These are phyloP conservation scores for Penicillium janthinellum DNA, from an alignment of 2,329 filamentous ascomycete genomes.

Conservation along the genomic window DNA sequence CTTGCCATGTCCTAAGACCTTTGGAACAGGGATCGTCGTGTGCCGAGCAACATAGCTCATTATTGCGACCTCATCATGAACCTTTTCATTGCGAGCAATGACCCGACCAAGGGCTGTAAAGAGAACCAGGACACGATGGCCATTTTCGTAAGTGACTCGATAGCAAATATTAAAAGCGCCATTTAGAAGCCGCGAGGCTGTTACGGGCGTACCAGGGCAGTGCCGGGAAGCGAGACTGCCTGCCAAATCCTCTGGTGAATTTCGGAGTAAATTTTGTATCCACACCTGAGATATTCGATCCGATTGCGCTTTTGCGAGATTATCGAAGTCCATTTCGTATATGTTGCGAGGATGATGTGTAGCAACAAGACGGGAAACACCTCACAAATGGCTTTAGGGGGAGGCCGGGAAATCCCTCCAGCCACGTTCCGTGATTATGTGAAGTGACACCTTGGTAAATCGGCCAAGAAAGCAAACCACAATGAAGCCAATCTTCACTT, in stretches of 20 bases:
- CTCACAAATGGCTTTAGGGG: too few species aligned
- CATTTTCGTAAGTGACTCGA: slow-evolving; percentile 31
- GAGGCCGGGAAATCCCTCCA: too few species aligned
- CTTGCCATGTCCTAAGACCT: slow-evolving; percentile 24
- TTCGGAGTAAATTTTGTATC: slow-evolving; percentile 26
- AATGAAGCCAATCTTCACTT: too few species aligned
- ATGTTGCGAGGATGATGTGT: neutral
- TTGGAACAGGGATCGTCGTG: slow-evolving; percentile 30
- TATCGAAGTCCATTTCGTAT: slow-evolving; percentile 28
- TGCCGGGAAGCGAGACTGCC: slow-evolving; percentile 27
- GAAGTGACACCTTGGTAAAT: too few species aligned
- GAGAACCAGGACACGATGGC: slow-evolving; percentile 28
- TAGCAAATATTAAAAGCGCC: slow-evolving; percentile 38
- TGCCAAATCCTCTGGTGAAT: slow-evolving; percentile 28
- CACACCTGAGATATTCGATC: slow-evolving; percentile 24
- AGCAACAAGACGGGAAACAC: too few species aligned
- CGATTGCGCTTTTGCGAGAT: slow-evolving; percentile 25
- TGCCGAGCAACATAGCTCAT: slow-evolving; percentile 30
- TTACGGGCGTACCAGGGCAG: slow-evolving; percentile 20
- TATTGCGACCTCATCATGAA: slow-evolving; percentile 30
- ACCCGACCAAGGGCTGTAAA: slow-evolving; percentile 32
- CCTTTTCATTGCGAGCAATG: slow-evolving; percentile 32
- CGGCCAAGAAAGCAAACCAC: too few species aligned
- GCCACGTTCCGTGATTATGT: too few species aligned
- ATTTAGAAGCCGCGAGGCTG: slow-evolving; percentile 25